These are phyloP conservation scores for Austroboletus eburneus DNA, from an alignment of 768 basidiomycete species.

Conservation along the genomic window DNA sequence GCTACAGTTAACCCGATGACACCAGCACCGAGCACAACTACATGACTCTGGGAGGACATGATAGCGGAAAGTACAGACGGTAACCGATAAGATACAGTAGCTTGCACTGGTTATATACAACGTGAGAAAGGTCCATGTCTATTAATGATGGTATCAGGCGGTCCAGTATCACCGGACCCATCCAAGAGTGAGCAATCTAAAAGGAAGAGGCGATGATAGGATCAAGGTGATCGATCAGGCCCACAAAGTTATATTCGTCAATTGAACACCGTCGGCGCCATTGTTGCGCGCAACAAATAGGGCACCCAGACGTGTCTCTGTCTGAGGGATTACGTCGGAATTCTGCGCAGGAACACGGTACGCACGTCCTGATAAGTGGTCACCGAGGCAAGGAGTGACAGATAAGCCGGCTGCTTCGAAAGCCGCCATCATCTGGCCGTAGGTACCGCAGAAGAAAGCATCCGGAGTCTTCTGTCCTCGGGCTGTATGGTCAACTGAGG, in stretches of 20 bases:
- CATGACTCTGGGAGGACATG: slow-evolving; percentile 2
- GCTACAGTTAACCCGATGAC: slow-evolving; percentile 38
- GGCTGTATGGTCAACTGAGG: not conserved
- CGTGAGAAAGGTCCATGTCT: not conserved
- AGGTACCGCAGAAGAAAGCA: slow-evolving; percentile 40
- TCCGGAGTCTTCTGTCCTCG: slow-evolving; percentile 20
- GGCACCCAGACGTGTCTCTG: slow-evolving; percentile 40
- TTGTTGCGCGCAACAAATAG: slow-evolving; percentile 35
- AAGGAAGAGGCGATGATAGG: not conserved
- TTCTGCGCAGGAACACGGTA: not conserved
- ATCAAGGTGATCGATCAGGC: slow-evolving; percentile 23
- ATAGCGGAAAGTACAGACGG: slow-evolving; percentile 2
- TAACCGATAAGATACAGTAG: too few species aligned
- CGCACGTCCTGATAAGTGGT: slow-evolving; percentile 32
- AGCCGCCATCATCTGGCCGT: slow-evolving; percentile 40
- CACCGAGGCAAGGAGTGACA: slow-evolving; percentile 28
- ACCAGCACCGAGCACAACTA: slow-evolving; percentile 37
- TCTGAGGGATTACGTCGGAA: not conserved
- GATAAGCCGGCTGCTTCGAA: slow-evolving; percentile 35
- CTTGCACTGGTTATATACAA: too few species aligned
- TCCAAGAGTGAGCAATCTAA: not conserved
- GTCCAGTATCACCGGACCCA: not conserved
- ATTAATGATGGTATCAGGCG: not conserved
- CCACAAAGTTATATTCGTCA: slow-evolving; percentile 40
- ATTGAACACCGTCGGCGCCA: slow-evolving; percentile 30